Percentiles rank a stretch among this genome's conserved stretches.
phyloP scores from a whole-genome alignment of 495 filamentous ascomycete species.

The Penicillium dipodomyicola region DNA sequence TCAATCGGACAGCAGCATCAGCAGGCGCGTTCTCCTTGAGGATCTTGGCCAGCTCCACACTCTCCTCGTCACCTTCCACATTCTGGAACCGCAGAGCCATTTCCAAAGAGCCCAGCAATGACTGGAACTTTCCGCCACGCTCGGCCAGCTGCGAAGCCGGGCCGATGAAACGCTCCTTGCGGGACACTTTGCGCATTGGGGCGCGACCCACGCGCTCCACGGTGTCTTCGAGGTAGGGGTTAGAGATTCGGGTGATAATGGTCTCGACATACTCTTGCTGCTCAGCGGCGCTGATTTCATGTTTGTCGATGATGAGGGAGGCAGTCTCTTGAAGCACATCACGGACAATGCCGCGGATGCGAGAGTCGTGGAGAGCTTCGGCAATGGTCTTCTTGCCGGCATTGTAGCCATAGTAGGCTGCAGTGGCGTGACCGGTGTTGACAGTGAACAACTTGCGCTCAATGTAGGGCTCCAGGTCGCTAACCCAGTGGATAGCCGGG shows the following conservation, averaged over 20 bases:
- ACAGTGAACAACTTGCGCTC: slow-evolving; percentile 99
- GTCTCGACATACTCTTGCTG: slow-evolving; percentile 88
- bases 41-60: slow-evolving; percentile 74
- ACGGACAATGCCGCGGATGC: slow-evolving; percentile 72
- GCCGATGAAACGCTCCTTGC: slow-evolving; percentile 93
- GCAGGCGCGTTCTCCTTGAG: slow-evolving; percentile 63
- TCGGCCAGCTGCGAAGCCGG: slow-evolving; percentile 84
- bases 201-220: slow-evolving; percentile 96
- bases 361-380: slow-evolving; percentile 67
- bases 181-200: slow-evolving; percentile 84
- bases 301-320: slow-evolving; percentile 79
- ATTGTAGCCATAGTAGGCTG: slow-evolving; percentile 90
- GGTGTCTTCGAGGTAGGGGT: slow-evolving; percentile 88
- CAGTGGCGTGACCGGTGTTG: slow-evolving; percentile 97
- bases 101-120: slow-evolving; percentile 72
- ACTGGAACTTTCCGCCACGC: slow-evolving; percentile 64
- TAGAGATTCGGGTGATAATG: slow-evolving; percentile 89
- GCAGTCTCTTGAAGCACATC: slow-evolving; percentile 78
- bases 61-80: slow-evolving; percentile 85
- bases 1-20: slow-evolving; percentile 71
- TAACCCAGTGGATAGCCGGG: slow-evolving; percentile 86
- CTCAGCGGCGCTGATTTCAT: slow-evolving; percentile 70
- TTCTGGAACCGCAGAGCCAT: slow-evolving; percentile 92
- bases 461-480: slow-evolving; percentile 89
- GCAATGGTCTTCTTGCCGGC: slow-evolving; percentile 80